Evolutionary conservation across 441 rosid genomes (phyloP).

Genomic region (Daphne laureola): DNA sequence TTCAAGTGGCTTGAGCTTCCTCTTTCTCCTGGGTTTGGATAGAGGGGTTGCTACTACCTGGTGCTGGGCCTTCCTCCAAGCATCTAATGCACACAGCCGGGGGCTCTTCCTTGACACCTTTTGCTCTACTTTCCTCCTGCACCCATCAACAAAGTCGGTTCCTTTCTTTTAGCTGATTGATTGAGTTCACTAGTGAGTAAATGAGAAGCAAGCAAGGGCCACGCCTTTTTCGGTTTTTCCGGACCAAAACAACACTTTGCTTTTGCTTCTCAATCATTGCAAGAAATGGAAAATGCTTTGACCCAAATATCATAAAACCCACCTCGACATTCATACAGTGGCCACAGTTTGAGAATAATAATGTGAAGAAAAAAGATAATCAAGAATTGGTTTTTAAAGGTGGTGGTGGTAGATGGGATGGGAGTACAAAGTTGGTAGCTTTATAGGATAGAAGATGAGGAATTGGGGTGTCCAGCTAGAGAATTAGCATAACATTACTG

Average conservation of each 20-base stretch:
- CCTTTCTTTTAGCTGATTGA: constrained; percentile 5
- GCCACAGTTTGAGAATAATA: too few species aligned
- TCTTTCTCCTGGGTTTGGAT: constrained; percentile 34
- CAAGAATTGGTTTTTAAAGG: neutral
- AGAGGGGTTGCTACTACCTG: constrained; percentile 25
- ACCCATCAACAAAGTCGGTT: constrained; percentile 9
- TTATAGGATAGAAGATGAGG: constrained; percentile 5
- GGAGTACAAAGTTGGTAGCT: neutral
- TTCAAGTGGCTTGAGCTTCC: constrained; percentile 35
- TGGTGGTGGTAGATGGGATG: neutral
- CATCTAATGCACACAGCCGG: constrained; percentile 32
- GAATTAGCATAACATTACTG: constrained; percentile 11
- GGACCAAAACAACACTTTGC: neutral
- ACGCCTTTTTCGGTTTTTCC: constrained; percentile 3
- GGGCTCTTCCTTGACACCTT: constrained; percentile 32
- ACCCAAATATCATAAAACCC: constrained; percentile 13
- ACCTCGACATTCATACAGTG: constrained; percentile 26
- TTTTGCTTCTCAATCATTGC: neutral
- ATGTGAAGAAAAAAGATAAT: neutral
- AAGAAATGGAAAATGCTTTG: neutral
- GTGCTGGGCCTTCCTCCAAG: constrained; percentile 24
- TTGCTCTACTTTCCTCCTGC: constrained; percentile 35
- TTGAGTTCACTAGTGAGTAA: neutral
- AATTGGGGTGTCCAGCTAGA: constrained; percentile 9
- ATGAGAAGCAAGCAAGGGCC: constrained; percentile 15